Evolutionary conservation across 1,139 yeast genomes (phyloP).

Genomic region (Komagataea norvegica): DNA sequence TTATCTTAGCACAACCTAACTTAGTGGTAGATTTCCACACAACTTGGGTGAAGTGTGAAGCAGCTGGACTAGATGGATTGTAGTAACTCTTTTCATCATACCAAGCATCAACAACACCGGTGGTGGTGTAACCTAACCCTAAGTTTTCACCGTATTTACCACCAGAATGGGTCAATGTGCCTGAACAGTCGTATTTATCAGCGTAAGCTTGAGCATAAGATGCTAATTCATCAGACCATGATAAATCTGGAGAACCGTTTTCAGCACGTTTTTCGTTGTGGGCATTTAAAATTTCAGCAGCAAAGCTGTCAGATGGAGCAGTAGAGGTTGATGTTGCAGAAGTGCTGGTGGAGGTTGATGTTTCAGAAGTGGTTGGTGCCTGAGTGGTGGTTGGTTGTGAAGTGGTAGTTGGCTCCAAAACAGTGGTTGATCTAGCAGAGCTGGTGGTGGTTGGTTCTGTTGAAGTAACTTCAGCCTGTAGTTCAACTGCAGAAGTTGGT

Average conservation of each 20-base stretch:
- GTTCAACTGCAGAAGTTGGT: too few species aligned
- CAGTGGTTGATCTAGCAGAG: too few species aligned
- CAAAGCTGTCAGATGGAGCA: conserved; percentile 24
- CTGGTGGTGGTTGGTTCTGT: conserved; percentile 19
- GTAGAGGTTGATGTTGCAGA: conserved; percentile 18
- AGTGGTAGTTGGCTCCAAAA: conserved; percentile 11
- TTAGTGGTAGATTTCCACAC: conserved; percentile 70
- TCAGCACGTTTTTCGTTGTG: conserved; percentile 68
- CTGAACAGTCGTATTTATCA: conserved; percentile 64
- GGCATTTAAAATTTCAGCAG: conserved; percentile 40
- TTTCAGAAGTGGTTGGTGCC: conserved; percentile 2
- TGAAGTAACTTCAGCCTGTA: too few species aligned
- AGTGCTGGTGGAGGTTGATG: conserved; percentile 6
- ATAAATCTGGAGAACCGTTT: conserved; percentile 55
- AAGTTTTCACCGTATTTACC: conserved; percentile 85
- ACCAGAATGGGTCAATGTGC: conserved; percentile 66
- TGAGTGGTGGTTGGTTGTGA: too few species aligned
- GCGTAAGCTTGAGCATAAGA: conserved; percentile 69
- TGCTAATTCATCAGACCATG: conserved; percentile 65
- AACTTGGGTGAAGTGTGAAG: conserved; percentile 75
- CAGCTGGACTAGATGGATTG: conserved; percentile 44
- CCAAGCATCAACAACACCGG: conserved; percentile 79
- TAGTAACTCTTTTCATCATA: conserved; percentile 63
- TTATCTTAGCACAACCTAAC: conserved; percentile 69
- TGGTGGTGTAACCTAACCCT: conserved; percentile 62